These are phyloP conservation scores for Paraphaeosphaeria minitans DNA, from an alignment of 2,329 filamentous ascomycete genomes.

Conservation along the genomic window DNA sequence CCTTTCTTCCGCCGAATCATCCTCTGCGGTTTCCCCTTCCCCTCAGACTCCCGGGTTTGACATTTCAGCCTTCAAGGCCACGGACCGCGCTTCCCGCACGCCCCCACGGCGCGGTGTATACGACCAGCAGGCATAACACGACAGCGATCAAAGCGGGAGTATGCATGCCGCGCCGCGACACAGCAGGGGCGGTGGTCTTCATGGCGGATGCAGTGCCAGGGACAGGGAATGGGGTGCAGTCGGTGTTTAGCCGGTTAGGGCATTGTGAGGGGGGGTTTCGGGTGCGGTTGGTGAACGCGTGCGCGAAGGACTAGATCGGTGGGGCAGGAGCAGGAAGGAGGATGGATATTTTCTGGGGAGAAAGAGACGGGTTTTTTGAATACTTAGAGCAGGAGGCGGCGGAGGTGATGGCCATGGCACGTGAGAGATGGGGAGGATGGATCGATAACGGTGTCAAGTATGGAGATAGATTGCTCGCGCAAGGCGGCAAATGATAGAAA, in stretches of 20 bases:
- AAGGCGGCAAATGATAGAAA: constrained; percentile 1
- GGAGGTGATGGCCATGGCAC: too few species aligned
- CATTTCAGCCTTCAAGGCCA: not conserved
- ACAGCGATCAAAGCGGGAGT: constrained; percentile 18
- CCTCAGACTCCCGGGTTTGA: too few species aligned
- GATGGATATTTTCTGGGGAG: not conserved
- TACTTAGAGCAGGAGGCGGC: too few species aligned
- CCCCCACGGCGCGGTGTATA: constrained; percentile 18
- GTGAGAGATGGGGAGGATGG: constrained; percentile 1
- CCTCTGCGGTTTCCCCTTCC: too few species aligned
- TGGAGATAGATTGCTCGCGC: constrained; percentile 6
- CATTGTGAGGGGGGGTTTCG: constrained; percentile 17
- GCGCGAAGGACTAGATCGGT: constrained; percentile 6
- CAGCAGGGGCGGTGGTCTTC: constrained; percentile 4
- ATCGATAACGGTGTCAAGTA: constrained; percentile 4
- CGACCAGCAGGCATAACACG: constrained; percentile 14
- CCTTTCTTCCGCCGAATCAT: not conserved
- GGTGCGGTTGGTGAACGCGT: not conserved
- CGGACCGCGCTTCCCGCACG: not conserved
- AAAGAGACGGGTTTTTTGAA: too few species aligned
- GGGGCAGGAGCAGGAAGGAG: not conserved
- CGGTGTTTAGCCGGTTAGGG: constrained; percentile 14
- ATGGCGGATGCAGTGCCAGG: constrained; percentile 5
- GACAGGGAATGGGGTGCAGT: constrained; percentile 1
- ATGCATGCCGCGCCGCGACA: constrained; percentile 23